Evolutionary conservation across 306 rosid species (phyloP), one percentile per base, ranked within the genome.

Genomic region (Cucurbita argyrosperma): DNA sequence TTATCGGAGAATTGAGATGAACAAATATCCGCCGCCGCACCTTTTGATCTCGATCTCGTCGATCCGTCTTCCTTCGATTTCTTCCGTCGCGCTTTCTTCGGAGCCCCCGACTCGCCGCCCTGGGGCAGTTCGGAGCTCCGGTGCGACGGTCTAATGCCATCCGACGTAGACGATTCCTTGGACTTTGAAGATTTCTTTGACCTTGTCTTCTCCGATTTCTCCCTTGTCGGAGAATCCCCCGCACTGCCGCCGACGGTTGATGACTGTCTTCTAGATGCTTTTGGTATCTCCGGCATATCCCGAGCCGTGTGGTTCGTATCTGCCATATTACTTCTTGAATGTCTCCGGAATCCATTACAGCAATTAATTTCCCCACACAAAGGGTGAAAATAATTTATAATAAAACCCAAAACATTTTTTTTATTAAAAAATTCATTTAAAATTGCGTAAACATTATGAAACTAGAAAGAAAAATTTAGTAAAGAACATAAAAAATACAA

Each of bases 11-110:
- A 56, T 15, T 16, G 76, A 50, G 66, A 40, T 69, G 30, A 87
- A 23, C 58, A 26, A 16, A 10, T 75, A 16, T 84, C 86, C 8
- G 42, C 47, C 10, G 42, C 57, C 16, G 53, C 79, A 5, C 78
- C 12, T 83, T 76, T 89, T 54, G 77, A 39, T 81, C 83, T 88
- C 0, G 77, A 30, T 69, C 51, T 88, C 6, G 89, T 54, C 9
- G 90, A 77, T 2, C 82, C 82, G 10, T 54, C 70, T 16, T 88
- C 96, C 63, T 82, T 91, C 10, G 88, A 69, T 47, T 79, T 87
- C 85, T 85, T 94, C 60, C 90, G 71, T 19, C 85, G 71, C 35
- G 65, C 30, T 80, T 74, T 95, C 76, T 80, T 95, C 4, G 97
- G 96, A 37, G 83, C 67, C 14, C 85, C 96, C 5, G 84, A 76